Base-by-base conservation (phyloP, 768 basidiomycete species). In the Leccinum incarnatum region DNA sequence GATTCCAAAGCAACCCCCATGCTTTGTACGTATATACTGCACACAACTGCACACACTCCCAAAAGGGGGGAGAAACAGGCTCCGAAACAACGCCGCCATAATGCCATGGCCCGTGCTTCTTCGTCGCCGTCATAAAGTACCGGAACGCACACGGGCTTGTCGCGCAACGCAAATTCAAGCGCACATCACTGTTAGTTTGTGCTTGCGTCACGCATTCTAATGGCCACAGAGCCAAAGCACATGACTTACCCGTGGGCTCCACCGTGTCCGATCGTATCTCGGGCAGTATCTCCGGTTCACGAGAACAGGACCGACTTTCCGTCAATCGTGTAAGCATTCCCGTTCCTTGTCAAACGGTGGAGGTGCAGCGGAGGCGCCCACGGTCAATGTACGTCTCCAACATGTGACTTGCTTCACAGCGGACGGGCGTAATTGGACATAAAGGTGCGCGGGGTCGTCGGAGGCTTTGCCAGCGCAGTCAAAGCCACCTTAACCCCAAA, bases 401-500 rank as follows among this genome's bases (percentile, higher is more conserved):
- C 19, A 48, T 48, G 19, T 30, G 23, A 34, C n/a, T 9, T 17
- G 21, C 32, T 23, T 34, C 42, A 21, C 15, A 25, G 32, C 51
- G 42, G 29, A 21, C 57, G 64, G 48, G 37, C 36, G 49, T 52
- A 46, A 32, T 47, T 25, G 42, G 56, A 53, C 32, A 53, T 58
- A 23, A 23, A 42, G 51, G 47, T 34, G 37, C 6, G n/a, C 27
- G 4, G 15, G 25, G 14, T 32, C 17, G 27, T 51, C 45, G 51
- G 51, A 53, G 12, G 32, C 1, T 54, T 50, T 57, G 50, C 51
- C 51, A 56, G 54, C 56, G 30, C 40, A 23, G 50, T 40, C 40
- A 42, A 53, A 46, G 40, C 23, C 66, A 37, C 66, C 64, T 64
- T 70, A 58, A 30, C 53, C 58, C 69, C 69, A 69, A 66, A 62